These are phyloP conservation scores for Aspergillus sp. DNA, from an alignment of 2,329 filamentous ascomycete genomes.

Conservation along the genomic window DNA sequence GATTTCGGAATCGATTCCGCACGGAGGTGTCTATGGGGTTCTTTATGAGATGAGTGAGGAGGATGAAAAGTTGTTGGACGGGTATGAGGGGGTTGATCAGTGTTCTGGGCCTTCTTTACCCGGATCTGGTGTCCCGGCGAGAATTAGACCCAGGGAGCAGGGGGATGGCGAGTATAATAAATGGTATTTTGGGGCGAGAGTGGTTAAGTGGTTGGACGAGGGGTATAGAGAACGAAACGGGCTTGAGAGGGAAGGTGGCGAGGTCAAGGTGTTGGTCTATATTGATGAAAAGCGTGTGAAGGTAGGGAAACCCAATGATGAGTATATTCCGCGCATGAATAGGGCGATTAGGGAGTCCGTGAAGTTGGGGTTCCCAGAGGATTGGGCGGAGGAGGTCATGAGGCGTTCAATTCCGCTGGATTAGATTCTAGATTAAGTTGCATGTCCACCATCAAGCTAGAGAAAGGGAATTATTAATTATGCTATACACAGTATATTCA, in stretches of 20 bases:
- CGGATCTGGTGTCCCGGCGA: constrained; percentile 7
- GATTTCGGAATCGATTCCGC: constrained; percentile 15
- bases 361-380: constrained; percentile 32
- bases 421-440: constrained; percentile 2
- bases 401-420: constrained; percentile 35
- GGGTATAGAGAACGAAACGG: constrained; percentile 9
- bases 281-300: constrained; percentile 41
- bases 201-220: constrained; percentile 33
- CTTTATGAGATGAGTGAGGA: constrained; percentile 40
- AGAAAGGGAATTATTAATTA: not conserved
- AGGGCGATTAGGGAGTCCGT: constrained; percentile 41
- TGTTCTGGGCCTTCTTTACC: constrained; percentile 9
- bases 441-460: not conserved
- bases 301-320: constrained; percentile 32
- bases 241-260: constrained; percentile 4
- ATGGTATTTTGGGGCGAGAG: constrained; percentile 33
- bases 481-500: constrained; percentile 7
- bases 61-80: constrained; percentile 39
- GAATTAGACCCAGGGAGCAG: constrained; percentile 32
- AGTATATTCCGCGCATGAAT: constrained; percentile 46
- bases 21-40: constrained; percentile 38
- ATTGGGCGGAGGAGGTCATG: constrained; percentile 41
- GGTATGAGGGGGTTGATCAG: constrained; percentile 39
- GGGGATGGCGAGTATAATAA: constrained; percentile 38
- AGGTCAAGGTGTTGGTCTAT: constrained; percentile 39